phyloP scores from a whole-genome alignment of 1,284 basidiomycete species.

The Ustilago sp. region DNA sequence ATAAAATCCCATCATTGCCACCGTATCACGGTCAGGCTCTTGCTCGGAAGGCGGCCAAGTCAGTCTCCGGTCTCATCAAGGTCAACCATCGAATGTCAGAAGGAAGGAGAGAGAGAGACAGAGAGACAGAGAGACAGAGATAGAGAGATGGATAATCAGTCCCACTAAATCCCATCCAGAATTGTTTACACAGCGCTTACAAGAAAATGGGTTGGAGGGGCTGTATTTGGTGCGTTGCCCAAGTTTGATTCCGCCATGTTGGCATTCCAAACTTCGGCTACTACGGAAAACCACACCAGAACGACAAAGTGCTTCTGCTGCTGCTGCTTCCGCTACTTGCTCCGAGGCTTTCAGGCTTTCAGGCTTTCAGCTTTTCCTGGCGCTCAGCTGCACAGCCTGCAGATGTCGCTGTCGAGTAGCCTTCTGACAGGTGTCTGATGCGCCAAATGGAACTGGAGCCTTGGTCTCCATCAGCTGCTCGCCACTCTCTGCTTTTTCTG shows the following conservation, averaged over 20 bases:
- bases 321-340: not conserved
- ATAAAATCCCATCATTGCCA: not conserved
- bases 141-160: not conserved
- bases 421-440: slow-evolving; percentile 6
- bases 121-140: not conserved
- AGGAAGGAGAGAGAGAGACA: not conserved
- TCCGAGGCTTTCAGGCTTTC: no score
- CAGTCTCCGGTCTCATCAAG: not conserved
- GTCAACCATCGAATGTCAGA: not conserved
- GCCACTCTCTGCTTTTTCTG: not conserved
- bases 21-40: not conserved
- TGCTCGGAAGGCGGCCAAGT: not conserved
- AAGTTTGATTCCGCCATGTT: no score
- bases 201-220: not conserved
- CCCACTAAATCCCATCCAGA: no score
- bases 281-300: no score
- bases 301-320: not conserved
- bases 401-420: slow-evolving; percentile 3
- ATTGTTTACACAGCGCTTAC: not conserved
- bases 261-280: no score
- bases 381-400: not conserved
- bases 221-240: not conserved
- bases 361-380: not conserved
- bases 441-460: not conserved
- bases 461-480: not conserved